A percentile compares a stretch with the other conserved stretches of the same genome.
These are phyloP conservation scores for Peronospora belbahrii DNA, from an alignment of 352 stramenopile genomes.

Conservation along the genomic window DNA sequence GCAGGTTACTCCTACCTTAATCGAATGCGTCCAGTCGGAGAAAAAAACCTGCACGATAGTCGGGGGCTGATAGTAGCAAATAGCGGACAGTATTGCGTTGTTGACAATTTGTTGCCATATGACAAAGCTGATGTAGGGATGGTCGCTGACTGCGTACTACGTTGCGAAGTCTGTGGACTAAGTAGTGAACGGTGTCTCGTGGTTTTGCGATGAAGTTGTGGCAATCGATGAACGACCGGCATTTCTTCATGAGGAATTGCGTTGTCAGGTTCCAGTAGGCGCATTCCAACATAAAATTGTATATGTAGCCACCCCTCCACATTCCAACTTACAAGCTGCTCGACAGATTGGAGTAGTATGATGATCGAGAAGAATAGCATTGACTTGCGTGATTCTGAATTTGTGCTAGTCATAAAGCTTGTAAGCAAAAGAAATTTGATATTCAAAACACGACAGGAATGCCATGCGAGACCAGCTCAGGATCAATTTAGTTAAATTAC, in stretches of 20 bases:
- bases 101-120: slow-evolving; percentile 94
- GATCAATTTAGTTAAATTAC: slow-evolving; percentile 82
- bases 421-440: slow-evolving; percentile 89
- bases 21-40: slow-evolving; percentile 91
- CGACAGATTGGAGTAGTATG: slow-evolving; percentile 48
- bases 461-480: slow-evolving; percentile 60
- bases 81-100: slow-evolving; percentile 72
- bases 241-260: slow-evolving; percentile 84
- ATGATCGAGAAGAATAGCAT: slow-evolving; percentile 81
- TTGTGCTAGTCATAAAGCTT: slow-evolving; percentile 88
- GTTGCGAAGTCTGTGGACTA: slow-evolving; percentile 93
- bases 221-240: slow-evolving; percentile 85
- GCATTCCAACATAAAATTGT: slow-evolving; percentile 33
- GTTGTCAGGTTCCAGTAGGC: slow-evolving; percentile 37
- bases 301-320: slow-evolving; percentile 31
- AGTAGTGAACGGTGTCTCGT: slow-evolving; percentile 88
- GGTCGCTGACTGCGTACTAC: slow-evolving; percentile 37
- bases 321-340: slow-evolving; percentile 27
- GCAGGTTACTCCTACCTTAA: slow-evolving; percentile 91
- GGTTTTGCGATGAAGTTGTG: slow-evolving; percentile 69
- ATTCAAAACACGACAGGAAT: slow-evolving; percentile 87
- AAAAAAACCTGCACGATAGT: slow-evolving; percentile 88
- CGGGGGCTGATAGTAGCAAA: slow-evolving; percentile 87
- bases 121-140: slow-evolving; percentile 85
- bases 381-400: slow-evolving; percentile 89